These are phyloP conservation scores for Fusarium sp. DNA, from an alignment of 2,329 filamentous ascomycete species.

Conservation along the genomic window DNA sequence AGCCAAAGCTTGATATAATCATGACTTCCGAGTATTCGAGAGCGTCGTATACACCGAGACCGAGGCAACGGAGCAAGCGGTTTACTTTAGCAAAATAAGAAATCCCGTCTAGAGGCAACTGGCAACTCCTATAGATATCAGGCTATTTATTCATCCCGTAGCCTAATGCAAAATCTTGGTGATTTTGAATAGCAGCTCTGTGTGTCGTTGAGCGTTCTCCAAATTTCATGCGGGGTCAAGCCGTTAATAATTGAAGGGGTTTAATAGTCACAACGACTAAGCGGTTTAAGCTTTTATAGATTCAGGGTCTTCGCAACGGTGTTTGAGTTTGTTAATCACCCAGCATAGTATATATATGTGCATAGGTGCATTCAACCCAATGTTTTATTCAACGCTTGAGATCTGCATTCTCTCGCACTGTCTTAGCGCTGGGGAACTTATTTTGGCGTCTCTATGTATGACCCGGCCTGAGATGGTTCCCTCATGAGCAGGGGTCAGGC, in stretches of 20 bases:
- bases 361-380: not conserved
- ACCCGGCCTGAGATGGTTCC: not conserved
- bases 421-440: not conserved
- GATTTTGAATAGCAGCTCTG: not conserved
- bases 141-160: not conserved
- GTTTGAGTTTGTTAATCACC: not conserved
- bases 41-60: not conserved
- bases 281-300: not conserved
- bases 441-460: not conserved
- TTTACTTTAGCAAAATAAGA: not conserved
- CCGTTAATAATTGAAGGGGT: not conserved
- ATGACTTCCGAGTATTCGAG: not conserved
- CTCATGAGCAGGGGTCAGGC: not conserved
- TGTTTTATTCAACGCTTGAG: not conserved
- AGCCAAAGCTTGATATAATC: not conserved
- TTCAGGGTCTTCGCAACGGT: not conserved
- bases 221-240: not conserved
- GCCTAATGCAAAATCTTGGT: not conserved
- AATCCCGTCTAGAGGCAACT: not conserved
- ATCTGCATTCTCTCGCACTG: not conserved
- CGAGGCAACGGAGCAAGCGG: not conserved
- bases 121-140: not conserved
- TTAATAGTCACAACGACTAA: not conserved
- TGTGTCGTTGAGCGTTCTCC: not conserved
- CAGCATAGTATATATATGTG: not conserved